Percentiles rank a stretch among this genome's conserved stretches.
Evolutionary conservation across 192 early-diverging fungal species (phyloP).

Genomic region (Umbelopsis isabellina): DNA sequence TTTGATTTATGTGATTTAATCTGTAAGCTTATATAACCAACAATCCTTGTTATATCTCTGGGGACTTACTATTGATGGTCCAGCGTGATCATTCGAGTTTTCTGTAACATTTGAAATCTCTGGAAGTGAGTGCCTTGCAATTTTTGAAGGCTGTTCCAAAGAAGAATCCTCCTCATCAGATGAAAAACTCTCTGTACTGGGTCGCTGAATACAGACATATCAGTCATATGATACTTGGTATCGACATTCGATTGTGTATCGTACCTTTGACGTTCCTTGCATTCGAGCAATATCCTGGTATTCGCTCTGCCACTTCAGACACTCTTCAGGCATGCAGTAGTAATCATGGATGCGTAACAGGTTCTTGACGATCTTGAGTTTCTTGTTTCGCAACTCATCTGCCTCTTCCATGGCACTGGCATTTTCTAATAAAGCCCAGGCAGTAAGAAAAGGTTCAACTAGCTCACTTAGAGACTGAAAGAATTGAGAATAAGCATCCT

Average conservation of each 20-base stretch:
- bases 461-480: too few species aligned
- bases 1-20: neutral
- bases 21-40: neutral
- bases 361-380: neutral
- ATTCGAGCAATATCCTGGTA: neutral
- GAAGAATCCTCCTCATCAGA: too few species aligned
- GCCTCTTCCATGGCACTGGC: neutral
- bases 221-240: neutral
- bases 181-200: too few species aligned
- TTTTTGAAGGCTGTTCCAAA: too few species aligned
- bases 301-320: neutral
- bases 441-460: neutral
- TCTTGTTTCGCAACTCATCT: neutral
- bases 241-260: neutral
- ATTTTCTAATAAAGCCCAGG: neutral
- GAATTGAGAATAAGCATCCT: too few species aligned
- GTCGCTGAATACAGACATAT: neutral
- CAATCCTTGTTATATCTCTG: neutral
- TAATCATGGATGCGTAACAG: neutral
- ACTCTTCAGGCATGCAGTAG: too few species aligned
- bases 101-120: too few species aligned
- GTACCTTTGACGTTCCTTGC: neutral
- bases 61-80: neutral
- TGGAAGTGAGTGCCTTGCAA: too few species aligned
- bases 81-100: too few species aligned